Percentiles rank a stretch among this genome's conserved stretches.
These are phyloP conservation scores for Aureobasidium sp. DNA, from an alignment of 2,329 filamentous ascomycete genomes.

Conservation along the genomic window DNA sequence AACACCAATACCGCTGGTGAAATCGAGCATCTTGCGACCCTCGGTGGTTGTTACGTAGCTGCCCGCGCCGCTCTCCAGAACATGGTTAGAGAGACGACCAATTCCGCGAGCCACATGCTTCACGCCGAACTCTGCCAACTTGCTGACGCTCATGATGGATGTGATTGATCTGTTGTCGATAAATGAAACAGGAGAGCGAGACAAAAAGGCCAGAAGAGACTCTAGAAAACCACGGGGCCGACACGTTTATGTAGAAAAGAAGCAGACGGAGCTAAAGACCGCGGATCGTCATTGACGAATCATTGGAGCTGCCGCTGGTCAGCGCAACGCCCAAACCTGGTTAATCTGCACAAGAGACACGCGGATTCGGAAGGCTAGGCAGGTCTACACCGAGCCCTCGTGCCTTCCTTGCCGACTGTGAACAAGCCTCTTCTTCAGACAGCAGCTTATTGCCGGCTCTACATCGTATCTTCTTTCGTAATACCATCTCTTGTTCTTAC, in stretches of 20 bases:
- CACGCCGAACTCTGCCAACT: conserved; percentile 18
- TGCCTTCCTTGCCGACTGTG: neutral
- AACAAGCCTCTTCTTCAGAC: neutral
- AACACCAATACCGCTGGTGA: conserved; percentile 31
- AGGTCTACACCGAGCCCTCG: conserved; percentile 11
- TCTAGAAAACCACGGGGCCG: conserved; percentile 3
- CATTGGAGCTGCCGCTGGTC: conserved; percentile 8
- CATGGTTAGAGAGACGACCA: conserved; percentile 21
- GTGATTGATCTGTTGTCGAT: neutral
- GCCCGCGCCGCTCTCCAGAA: conserved; percentile 27
- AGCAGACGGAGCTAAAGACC: neutral
- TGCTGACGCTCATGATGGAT: conserved; percentile 16
- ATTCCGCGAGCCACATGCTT: conserved; percentile 19
- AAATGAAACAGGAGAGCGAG: neutral
- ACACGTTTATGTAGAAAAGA: conserved; percentile 13
- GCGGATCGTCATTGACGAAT: conserved; percentile 11
- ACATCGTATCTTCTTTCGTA: conserved; percentile 8
- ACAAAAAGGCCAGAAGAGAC: neutral
- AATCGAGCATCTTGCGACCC: conserved; percentile 28
- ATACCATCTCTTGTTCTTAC: conserved; percentile 10
- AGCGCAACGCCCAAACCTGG: conserved; percentile 9
- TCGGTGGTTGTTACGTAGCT: conserved; percentile 28
- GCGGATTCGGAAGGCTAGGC: neutral
- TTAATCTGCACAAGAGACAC: conserved; percentile 4
- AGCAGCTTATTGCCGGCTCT: neutral